Base-by-base conservation (phyloP, 139 green algal species). In the Picocystis salinarum region DNA sequence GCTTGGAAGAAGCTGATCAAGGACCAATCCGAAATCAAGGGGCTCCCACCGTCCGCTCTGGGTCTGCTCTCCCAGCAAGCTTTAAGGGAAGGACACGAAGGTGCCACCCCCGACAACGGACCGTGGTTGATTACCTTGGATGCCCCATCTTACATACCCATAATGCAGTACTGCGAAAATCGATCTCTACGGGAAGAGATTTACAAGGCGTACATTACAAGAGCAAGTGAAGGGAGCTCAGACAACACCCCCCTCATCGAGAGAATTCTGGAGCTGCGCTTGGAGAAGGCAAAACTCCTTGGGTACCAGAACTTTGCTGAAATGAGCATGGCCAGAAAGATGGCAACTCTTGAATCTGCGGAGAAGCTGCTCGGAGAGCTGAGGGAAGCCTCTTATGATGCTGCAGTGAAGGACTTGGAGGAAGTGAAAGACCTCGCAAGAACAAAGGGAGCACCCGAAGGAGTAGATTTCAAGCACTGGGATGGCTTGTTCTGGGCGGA, bases 71-170 rank as follows among this genome's bases (percentile, higher is more conserved):
- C 66, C 13, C 64, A 64, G 48, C 23, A 17, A 17, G 13, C 31
- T 15, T 13, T 15, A 37, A 52, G 47, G 24, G 63, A 71, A 30
- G 82, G 80, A 0, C 74, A 87, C 30, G 65, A 75, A 48, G 68
- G 45, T 13, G 73, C 78, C n/a, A 91, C 76, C 13, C 23, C 61
- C 11, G 61, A 69, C 46, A 45, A 51, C 0, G 84, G 84, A 0
- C 84, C 84, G 17, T 95, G 84, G 83, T 55, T 93, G 9, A 67
- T 96, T 54, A 95, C 83, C 1, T 70, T 96, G 23, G 85, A 96
- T 70, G 74, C 88, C 40, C 85, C 85, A 23, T 80, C 53, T 31
- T 93, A 87, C 67, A 54, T 82, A 17, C 70, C 83, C 1, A 66
- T 95, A 25, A 69, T 91, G 34, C 45, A 55, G 52, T 48, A 95